Evolutionary conservation across 495 filamentous ascomycete species (phyloP).

Genomic region (Neurospora cerealis): DNA sequence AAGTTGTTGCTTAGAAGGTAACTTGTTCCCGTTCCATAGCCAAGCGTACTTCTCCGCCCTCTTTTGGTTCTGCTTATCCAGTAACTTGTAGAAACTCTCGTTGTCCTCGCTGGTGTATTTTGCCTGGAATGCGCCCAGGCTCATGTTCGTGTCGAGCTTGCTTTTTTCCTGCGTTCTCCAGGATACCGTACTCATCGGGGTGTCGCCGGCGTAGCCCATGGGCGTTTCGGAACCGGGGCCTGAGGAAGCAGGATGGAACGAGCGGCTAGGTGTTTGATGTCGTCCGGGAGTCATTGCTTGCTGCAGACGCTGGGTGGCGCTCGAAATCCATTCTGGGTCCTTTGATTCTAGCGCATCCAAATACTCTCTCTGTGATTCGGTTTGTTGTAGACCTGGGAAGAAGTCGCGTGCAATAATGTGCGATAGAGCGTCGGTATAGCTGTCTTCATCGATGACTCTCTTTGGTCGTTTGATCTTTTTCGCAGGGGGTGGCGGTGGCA

Average conservation of each 20-base stretch:
- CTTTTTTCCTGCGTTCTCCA: constrained; percentile 29
- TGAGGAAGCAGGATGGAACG: constrained; percentile 15
- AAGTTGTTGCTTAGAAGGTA: constrained; percentile 77
- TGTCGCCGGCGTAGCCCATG: constrained; percentile 50
- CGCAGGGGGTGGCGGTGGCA: constrained; percentile 81
- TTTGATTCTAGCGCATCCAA: constrained; percentile 80
- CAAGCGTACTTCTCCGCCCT: constrained; percentile 73
- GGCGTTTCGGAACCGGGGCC: constrained; percentile 36
- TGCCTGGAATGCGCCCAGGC: constrained; percentile 73
- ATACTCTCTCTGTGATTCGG: constrained; percentile 81
- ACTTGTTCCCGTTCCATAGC: constrained; percentile 81
- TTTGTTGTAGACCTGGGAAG: constrained; percentile 85
- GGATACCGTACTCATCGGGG: constrained; percentile 51
- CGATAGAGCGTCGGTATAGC: constrained; percentile 81
- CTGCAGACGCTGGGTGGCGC: constrained; percentile 59
- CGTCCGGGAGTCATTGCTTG: constrained; percentile 74
- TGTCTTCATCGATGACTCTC: constrained; percentile 86
- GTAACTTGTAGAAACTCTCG: constrained; percentile 82
- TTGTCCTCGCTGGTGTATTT: constrained; percentile 97
- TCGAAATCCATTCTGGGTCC: constrained; percentile 78
- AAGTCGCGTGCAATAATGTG: constrained; percentile 96
- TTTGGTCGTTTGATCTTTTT: constrained; percentile 90
- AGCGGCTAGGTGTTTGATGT: constrained; percentile 31
- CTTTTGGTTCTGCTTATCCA: constrained; percentile 87
- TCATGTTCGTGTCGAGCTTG: constrained; percentile 70